A percentile compares a stretch with the other conserved stretches of the same genome.
Evolutionary conservation across 2,329 filamentous ascomycete species (phyloP).

Genomic region (Microdochium nivale): DNA sequence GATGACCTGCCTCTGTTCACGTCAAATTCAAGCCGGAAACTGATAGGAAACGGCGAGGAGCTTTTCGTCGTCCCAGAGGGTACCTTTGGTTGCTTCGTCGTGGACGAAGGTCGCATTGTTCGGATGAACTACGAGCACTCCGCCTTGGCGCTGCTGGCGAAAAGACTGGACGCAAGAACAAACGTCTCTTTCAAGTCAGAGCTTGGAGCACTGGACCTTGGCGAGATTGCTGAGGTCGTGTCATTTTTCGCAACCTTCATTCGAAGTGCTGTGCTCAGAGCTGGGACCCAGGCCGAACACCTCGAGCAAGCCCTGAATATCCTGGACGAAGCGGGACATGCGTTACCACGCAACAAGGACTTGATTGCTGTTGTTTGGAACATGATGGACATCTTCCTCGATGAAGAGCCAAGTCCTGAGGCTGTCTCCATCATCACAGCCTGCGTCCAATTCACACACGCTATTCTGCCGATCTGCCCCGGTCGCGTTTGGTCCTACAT

Average conservation of each 20-base stretch:
- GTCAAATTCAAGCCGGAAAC: slow-evolving; percentile 33
- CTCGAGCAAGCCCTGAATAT: slow-evolving; percentile 34
- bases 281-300: slow-evolving; percentile 9
- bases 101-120: slow-evolving; percentile 67
- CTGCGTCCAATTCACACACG: slow-evolving; percentile 73
- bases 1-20: slow-evolving; percentile 56
- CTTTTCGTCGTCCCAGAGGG: slow-evolving; percentile 55
- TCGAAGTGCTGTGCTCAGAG: slow-evolving; percentile 36
- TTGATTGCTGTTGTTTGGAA: slow-evolving; percentile 76
- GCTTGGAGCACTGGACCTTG: slow-evolving; percentile 44
- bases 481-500: slow-evolving; percentile 87
- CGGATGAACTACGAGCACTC: slow-evolving; percentile 75
- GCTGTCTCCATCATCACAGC: slow-evolving; percentile 58
- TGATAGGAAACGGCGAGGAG: slow-evolving; percentile 34
- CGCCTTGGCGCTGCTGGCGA: slow-evolving; percentile 69
- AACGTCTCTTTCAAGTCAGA: slow-evolving; percentile 45
- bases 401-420: slow-evolving; percentile 53
- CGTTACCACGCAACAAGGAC: slow-evolving; percentile 52
- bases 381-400: slow-evolving; percentile 66
- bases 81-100: slow-evolving; percentile 65
- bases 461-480: slow-evolving; percentile 65
- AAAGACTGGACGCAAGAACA: slow-evolving; percentile 59
- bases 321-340: slow-evolving; percentile 50
- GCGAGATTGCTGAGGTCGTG: slow-evolving; percentile 66
- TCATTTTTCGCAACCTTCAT: slow-evolving; percentile 65